Base-by-base conservation (phyloP, 225 moss, liverwort and hornwort genomes). In the Takakia lepidozioides region DNA sequence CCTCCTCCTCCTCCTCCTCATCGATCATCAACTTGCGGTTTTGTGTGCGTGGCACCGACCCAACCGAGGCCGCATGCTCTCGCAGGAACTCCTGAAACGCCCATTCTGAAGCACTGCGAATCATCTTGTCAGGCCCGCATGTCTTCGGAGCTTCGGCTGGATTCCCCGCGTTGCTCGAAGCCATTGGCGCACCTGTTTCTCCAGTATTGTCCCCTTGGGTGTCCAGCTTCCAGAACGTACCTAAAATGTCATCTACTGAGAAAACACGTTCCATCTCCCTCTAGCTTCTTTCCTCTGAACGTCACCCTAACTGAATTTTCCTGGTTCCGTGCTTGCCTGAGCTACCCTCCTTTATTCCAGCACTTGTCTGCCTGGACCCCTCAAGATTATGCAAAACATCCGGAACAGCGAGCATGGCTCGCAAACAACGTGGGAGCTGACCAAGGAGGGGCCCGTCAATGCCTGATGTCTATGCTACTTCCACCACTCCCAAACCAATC, bases 41-140 rank as follows among this genome's bases (percentile, higher is more conserved):
- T 6, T 32, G 32, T 32, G 28, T 1, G 18, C 49, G 19, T 1
- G 19, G 15, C 22, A 2, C 5, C 36, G 36, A 8, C 45, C 64
- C 5, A 28, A 15, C n/a, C 49, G 53, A 20, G 11, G n/a, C 55
- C 19, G 66, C 74, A 30, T 37, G 72, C 32, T 71, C 73, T 59
- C 79, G 83, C 23, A 88, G 50, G 57, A 93, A 93, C 67, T 93
- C 85, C 61, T 93, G 88, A 29, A 93, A 88, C 51, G 85, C 83
- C 54, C 78, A 93, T 69, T 83, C 93, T 5, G 93, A 93, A 2
- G 75, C 75, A 48, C 85, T 86, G 36, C 92, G 78, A 30, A 78
- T 86, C 83, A 93, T 83, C 52, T 65, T 62, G 59, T 79, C 73
- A 1, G 70, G 69, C 60, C 66, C 70, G 48, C 66, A 59, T 53